These are phyloP conservation scores for Rhododendron henanense DNA, from an alignment of 148 eudicot species.

Conservation along the genomic window DNA sequence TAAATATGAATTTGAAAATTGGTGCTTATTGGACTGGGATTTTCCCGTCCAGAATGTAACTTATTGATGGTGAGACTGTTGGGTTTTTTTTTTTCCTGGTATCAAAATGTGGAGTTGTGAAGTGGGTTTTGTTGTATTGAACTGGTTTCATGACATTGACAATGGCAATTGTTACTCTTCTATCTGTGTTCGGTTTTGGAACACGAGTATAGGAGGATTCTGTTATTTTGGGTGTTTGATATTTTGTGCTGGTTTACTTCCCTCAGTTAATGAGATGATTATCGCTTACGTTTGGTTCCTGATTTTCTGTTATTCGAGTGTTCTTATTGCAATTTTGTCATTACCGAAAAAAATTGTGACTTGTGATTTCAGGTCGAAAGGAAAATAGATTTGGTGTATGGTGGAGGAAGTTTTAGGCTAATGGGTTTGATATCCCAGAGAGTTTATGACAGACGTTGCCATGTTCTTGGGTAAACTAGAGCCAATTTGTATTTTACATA, in stretches of 20 bases:
- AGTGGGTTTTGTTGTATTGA: constrained; percentile 2
- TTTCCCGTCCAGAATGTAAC: background rate
- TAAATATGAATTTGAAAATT: background rate
- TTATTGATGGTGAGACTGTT: background rate
- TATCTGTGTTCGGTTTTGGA: background rate
- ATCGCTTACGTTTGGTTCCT: background rate
- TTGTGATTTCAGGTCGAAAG: constrained; percentile 53
- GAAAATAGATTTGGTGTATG: constrained; percentile 25
- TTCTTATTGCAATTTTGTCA: background rate
- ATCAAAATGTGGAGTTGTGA: background rate
- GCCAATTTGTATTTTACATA: background rate
- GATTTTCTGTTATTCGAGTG: background rate
- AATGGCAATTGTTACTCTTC: background rate
- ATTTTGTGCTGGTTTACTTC: constrained; percentile 5
- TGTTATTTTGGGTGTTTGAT: constrained; percentile 11
- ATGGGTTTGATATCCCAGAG: constrained; percentile 80
- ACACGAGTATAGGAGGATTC: background rate
- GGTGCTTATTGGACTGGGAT: background rate
- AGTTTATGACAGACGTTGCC: constrained; percentile 75
- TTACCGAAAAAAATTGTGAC: background rate
- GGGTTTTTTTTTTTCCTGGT: background rate
- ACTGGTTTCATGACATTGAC: background rate
- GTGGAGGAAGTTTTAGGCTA: constrained; percentile 92
- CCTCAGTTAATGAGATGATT: background rate
- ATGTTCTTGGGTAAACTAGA: constrained; percentile 81